Evolutionary conservation across 352 stramenopile genomes (phyloP), one percentile per base, ranked within the genome.

Genomic region (Globisporangium cederbergense): DNA sequence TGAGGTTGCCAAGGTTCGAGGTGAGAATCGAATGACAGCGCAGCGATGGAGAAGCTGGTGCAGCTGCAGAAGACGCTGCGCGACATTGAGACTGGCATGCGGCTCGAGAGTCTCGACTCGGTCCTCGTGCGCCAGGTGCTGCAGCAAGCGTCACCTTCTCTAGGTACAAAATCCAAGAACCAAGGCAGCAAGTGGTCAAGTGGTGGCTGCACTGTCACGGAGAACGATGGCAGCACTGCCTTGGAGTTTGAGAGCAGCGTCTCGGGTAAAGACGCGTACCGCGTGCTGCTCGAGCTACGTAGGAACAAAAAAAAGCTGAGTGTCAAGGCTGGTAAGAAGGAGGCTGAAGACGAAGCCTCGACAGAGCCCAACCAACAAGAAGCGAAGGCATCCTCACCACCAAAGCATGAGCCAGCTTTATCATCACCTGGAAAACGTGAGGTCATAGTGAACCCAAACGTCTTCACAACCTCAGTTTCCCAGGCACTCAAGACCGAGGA

Each of bases 51-150:
- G 36, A 71, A 72, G 45, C 58, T 86, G 10, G 58, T 60, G n/a
- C 73, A 78, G 49, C 65, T 90, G 43, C 78, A 88, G 64, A 58
- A 54, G 42, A 68, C 74, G 51, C 70, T 90, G 60, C 78, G 75
- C 11, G 74, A 71, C 8, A 90, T 88, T n/a, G 81, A 90, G 55
- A 75, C 62, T 4, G 81, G 81, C 20, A 60, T 76, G 14, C 71
- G 74, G 0, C 70, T 90, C 36, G 77, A 83, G 58, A 62, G 56
- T 1, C 69, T 90, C 32, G 77, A 90, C 51, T 52, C 60, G 7
- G 64, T 90, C n/a, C 65, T 90, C 8, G 62, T 90, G 3, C 78
- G 65, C 30, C 71, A 86, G 32, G 72, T 86, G 25, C 62, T 88
- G n/a, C 67, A 72, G 3, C 68, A 81, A 20, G 57, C 65, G 45